Evolutionary conservation across 805 yeast genomes (phyloP).

Genomic region (Aciculoconidium aculeatum): DNA sequence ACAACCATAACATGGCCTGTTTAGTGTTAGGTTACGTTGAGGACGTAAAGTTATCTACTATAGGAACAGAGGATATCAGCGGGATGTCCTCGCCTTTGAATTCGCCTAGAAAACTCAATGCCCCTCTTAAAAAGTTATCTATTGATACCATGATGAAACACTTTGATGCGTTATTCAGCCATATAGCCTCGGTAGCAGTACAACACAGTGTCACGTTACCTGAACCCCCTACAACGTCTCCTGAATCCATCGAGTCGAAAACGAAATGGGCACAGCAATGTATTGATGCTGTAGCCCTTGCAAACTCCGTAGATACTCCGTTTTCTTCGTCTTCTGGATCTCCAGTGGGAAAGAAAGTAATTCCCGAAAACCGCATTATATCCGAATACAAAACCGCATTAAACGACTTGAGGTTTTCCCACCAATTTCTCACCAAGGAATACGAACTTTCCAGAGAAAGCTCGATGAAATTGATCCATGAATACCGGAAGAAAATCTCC

Average conservation of each 20-base stretch:
- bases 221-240: slow-evolving; percentile 14
- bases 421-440: slow-evolving; percentile 60
- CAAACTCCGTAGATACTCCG: not conserved
- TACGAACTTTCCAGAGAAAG: slow-evolving; percentile 60
- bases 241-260: slow-evolving; percentile 18
- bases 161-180: slow-evolving; percentile 42
- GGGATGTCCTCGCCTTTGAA: slow-evolving; percentile 7
- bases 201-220: slow-evolving; percentile 39
- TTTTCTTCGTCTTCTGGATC: not conserved
- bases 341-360: not conserved
- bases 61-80: slow-evolving; percentile 1
- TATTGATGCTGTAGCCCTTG: slow-evolving; percentile 26
- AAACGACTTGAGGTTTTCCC: slow-evolving; percentile 65
- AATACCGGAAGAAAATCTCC: slow-evolving; percentile 45
- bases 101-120: slow-evolving; percentile 7
- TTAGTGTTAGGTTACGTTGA: slow-evolving; percentile 44
- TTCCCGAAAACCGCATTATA: slow-evolving; percentile 18
- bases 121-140: slow-evolving; percentile 3
- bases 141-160: slow-evolving; percentile 12
- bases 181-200: slow-evolving; percentile 42
- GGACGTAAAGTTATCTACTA: slow-evolving; percentile 27
- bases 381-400: slow-evolving; percentile 51
- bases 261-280: slow-evolving; percentile 36
- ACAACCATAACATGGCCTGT: slow-evolving; percentile 40
- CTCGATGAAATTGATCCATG: slow-evolving; percentile 47